These are phyloP conservation scores for Flaveria sonorensis DNA, from an alignment of 129 eudicot genomes.

Conservation along the genomic window DNA sequence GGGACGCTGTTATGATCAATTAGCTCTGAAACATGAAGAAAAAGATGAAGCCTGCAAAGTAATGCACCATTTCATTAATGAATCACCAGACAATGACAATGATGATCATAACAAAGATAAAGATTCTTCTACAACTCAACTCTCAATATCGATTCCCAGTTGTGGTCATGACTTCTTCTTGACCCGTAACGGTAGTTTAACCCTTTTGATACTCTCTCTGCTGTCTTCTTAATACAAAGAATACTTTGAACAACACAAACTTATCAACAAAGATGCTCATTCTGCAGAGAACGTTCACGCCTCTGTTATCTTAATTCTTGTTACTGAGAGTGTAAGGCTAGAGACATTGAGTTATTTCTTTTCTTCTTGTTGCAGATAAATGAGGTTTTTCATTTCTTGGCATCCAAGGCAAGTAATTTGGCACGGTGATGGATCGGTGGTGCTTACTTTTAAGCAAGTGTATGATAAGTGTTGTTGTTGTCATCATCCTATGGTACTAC, in stretches of 20 bases:
- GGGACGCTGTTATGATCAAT: conserved; percentile 18
- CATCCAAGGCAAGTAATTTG: background rate
- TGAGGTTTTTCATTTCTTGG: conserved; percentile 12
- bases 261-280: background rate
- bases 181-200: conserved; percentile 52
- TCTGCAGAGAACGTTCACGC: background rate
- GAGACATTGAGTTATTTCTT: conserved; percentile 1
- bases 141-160: conserved; percentile 75
- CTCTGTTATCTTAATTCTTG: background rate
- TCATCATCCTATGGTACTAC: conserved; percentile 12
- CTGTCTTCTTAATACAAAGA: background rate
- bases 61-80: conserved; percentile 94
- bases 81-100: conserved; percentile 59
- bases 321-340: background rate
- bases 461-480: background rate
- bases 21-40: conserved; percentile 33
- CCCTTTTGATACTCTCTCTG: background rate
- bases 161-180: conserved; percentile 69
- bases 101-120: conserved; percentile 31
- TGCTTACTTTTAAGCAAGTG: background rate
- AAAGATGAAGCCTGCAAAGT: conserved; percentile 64
- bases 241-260: background rate
- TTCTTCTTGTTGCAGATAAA: conserved; percentile 28
- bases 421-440: background rate
- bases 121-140: conserved; percentile 64